These are phyloP conservation scores for Calonectria honghensis DNA, from an alignment of 2,329 filamentous ascomycete genomes.

Conservation along the genomic window DNA sequence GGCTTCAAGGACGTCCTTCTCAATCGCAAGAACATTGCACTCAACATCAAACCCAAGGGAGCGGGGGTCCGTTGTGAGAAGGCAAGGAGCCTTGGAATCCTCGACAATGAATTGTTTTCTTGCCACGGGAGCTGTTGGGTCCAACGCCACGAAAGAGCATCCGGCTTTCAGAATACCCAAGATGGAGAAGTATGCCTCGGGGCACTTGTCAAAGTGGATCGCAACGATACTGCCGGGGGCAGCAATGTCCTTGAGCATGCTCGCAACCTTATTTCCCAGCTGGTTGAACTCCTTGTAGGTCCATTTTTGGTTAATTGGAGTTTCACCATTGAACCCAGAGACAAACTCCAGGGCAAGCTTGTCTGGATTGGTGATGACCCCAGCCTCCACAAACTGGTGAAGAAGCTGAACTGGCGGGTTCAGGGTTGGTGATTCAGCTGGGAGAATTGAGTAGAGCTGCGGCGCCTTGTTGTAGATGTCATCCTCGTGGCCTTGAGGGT, in stretches of 20 bases:
- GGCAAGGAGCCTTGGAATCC: slow-evolving; percentile 80
- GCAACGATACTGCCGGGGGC: slow-evolving; percentile 79
- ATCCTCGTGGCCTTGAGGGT: slow-evolving; percentile 64
- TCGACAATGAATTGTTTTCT: slow-evolving; percentile 86
- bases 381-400: slow-evolving; percentile 85
- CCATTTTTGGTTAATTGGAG: slow-evolving; percentile 75
- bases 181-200: slow-evolving; percentile 88
- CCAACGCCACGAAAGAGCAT: slow-evolving; percentile 87
- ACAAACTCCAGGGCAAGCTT: slow-evolving; percentile 86
- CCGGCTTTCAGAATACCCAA: slow-evolving; percentile 89
- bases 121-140: slow-evolving; percentile 81
- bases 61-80: slow-evolving; percentile 72
- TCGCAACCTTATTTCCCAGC: slow-evolving; percentile 83
- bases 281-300: slow-evolving; percentile 83
- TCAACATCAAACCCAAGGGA: slow-evolving; percentile 59
- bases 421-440: slow-evolving; percentile 76
- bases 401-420: slow-evolving; percentile 76
- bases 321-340: slow-evolving; percentile 68
- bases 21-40: slow-evolving; percentile 59
- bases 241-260: slow-evolving; percentile 73
- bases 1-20: slow-evolving; percentile 56
- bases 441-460: slow-evolving; percentile 78
- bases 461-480: slow-evolving; percentile 59
- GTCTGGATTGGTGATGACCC: slow-evolving; percentile 73
- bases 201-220: slow-evolving; percentile 89